Percentiles rank a stretch among this genome's conserved stretches.
Conservation (phyloP, 306 rosid species). For the Rosa persica region DNA sequence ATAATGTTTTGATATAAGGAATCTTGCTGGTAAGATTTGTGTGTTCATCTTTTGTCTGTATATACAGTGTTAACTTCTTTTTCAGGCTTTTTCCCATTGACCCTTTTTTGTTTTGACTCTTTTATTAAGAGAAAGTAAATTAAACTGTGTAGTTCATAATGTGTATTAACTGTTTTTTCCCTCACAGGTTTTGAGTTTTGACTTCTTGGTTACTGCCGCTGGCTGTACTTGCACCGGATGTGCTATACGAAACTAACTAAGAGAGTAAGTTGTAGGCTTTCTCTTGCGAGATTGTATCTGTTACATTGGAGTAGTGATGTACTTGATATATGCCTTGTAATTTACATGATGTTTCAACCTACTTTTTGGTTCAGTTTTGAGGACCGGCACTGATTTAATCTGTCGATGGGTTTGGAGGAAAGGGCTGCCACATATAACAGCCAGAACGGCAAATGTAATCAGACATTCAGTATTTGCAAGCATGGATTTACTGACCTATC, state of each 20-base stretch:
- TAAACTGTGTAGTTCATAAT: background rate
- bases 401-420: slow-evolving; percentile 62
- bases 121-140: background rate
- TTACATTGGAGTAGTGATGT: background rate
- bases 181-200: background rate
- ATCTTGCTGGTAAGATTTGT: background rate
- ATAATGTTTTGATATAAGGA: too few relatives aligned
- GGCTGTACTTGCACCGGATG: background rate
- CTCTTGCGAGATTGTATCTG: slow-evolving; percentile 7
- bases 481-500: slow-evolving; percentile 71
- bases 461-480: slow-evolving; percentile 41
- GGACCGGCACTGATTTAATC: slow-evolving; percentile 10
- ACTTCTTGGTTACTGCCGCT: background rate
- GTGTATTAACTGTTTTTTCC: background rate
- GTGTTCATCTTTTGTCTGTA: background rate
- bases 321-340: background rate
- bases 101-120: background rate
- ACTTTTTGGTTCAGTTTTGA: slow-evolving; percentile 16
- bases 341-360: background rate
- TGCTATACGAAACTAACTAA: background rate
- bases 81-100: background rate
- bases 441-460: slow-evolving; percentile 30
- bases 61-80: too few relatives aligned
- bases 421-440: slow-evolving; percentile 26
- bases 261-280: slow-evolving; percentile 15